These are phyloP conservation scores for Leucocoprinus birnbaumii DNA, from an alignment of 768 basidiomycete species.

Conservation along the genomic window DNA sequence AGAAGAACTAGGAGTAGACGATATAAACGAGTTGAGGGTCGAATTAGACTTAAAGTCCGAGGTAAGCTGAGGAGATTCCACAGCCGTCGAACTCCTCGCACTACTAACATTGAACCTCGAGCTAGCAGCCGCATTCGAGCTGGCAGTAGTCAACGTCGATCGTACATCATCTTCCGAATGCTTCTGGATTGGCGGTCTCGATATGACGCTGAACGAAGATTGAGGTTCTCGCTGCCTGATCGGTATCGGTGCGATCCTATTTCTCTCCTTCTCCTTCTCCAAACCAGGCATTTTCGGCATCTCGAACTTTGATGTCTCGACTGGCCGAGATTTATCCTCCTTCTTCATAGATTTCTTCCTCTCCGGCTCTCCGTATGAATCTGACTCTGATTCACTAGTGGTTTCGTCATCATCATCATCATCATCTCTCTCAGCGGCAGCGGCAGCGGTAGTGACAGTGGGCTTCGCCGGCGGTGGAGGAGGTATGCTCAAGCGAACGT, in stretches of 20 bases:
- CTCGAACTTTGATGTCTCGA: constrained; percentile 4
- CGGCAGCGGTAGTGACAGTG: too few species aligned
- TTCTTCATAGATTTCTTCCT: constrained; percentile 10
- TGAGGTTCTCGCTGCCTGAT: constrained; percentile 55
- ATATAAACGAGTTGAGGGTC: background rate
- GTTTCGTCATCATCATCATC: constrained; percentile 1
- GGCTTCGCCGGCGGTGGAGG: background rate
- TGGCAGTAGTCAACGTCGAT: constrained; percentile 1
- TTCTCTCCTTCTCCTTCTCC: constrained; percentile 12
- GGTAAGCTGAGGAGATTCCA: background rate
- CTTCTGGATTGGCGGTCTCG: constrained; percentile 44
- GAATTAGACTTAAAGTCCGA: constrained; percentile 3
- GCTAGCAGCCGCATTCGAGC: constrained; percentile 1
- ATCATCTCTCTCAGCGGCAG: constrained; percentile 15
- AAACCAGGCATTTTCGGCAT: constrained; percentile 11
- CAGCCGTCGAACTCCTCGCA: constrained; percentile 6
- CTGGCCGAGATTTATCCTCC: background rate
- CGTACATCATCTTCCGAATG: constrained; percentile 13
- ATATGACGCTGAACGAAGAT: constrained; percentile 61
- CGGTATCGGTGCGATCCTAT: constrained; percentile 50
- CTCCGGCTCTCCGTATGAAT: constrained; percentile 19
- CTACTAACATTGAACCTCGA: constrained; percentile 4
- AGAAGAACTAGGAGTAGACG: constrained; percentile 8
- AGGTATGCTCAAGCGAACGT: background rate
- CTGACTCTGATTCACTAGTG: constrained; percentile 15